These are phyloP conservation scores for Tricholoma matsutake DNA, from an alignment of 768 basidiomycete genomes.

Conservation along the genomic window DNA sequence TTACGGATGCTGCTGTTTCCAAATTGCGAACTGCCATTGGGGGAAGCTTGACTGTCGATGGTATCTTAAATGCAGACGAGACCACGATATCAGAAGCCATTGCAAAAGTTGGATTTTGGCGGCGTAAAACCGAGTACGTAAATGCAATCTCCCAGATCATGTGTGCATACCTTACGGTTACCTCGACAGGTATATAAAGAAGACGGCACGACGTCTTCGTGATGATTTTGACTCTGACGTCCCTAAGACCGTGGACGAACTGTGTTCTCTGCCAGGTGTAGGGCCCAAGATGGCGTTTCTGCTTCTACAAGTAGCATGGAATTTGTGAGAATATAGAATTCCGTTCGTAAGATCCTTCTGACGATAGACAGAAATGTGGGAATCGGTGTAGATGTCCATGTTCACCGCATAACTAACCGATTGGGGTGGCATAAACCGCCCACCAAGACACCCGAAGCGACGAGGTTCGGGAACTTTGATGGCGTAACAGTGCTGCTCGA, in stretches of 20 bases:
- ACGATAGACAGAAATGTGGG: slow-evolving; percentile 64
- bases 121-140: slow-evolving; percentile 76
- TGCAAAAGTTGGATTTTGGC: slow-evolving; percentile 91
- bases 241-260: slow-evolving; percentile 82
- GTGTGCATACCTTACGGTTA: not conserved
- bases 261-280: slow-evolving; percentile 86
- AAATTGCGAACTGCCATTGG: slow-evolving; percentile 74
- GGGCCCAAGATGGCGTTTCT: slow-evolving; percentile 98
- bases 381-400: slow-evolving; percentile 95
- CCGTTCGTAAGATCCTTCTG: not conserved
- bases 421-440: slow-evolving; percentile 87
- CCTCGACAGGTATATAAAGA: slow-evolving; percentile 61
- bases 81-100: slow-evolving; percentile 71
- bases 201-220: slow-evolving; percentile 63
- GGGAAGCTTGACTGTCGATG: slow-evolving; percentile 75
- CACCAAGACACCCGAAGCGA: slow-evolving; percentile 86
- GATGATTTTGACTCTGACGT: slow-evolving; percentile 82
- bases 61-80: slow-evolving; percentile 61
- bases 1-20: slow-evolving; percentile 74
- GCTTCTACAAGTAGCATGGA: slow-evolving; percentile 80
- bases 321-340: slow-evolving; percentile 48
- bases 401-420: slow-evolving; percentile 92
- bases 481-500: not conserved
- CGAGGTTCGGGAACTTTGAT: slow-evolving; percentile 48
- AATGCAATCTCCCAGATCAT: not conserved